These are phyloP conservation scores for Cunninghamia lanceolata DNA, from an alignment of 75 land plant species.

Conservation along the genomic window DNA sequence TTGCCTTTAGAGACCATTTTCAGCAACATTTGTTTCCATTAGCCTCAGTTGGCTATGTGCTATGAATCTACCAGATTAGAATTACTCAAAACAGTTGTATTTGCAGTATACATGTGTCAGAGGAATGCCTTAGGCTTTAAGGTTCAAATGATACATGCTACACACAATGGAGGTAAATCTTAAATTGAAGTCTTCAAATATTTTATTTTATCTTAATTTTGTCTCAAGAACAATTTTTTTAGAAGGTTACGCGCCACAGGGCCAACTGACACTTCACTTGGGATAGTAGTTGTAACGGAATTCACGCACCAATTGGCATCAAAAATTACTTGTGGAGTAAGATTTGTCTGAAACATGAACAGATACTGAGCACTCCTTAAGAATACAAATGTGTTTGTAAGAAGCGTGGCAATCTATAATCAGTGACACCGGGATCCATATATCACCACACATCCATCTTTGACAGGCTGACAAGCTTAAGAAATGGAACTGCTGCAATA, in stretches of 20 bases:
- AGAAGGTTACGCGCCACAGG: background rate
- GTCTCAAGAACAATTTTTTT: background rate
- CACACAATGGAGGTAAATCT: background rate
- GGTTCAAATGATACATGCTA: background rate
- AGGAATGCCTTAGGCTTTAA: background rate
- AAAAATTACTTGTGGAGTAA: background rate
- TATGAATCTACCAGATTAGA: background rate
- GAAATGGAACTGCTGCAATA: background rate
- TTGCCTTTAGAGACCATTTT: background rate
- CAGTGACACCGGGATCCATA: background rate
- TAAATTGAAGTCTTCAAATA: background rate
- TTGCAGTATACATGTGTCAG: background rate
- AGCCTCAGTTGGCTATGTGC: background rate
- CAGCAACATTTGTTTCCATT: background rate
- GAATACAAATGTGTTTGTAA: background rate
- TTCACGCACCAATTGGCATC: background rate
- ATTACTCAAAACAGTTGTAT: background rate
- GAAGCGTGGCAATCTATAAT: background rate
- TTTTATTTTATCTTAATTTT: background rate
- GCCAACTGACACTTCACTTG: background rate
- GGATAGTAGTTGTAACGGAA: background rate
- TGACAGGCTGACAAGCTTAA: background rate
- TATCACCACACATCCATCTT: background rate
- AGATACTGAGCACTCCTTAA: background rate
- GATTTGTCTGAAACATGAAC: background rate